A percentile compares a stretch with the other conserved stretches of the same genome.
Evolutionary conservation across 2,329 filamentous ascomycete genomes (phyloP).

Genomic region (Cercospora sp.): DNA sequence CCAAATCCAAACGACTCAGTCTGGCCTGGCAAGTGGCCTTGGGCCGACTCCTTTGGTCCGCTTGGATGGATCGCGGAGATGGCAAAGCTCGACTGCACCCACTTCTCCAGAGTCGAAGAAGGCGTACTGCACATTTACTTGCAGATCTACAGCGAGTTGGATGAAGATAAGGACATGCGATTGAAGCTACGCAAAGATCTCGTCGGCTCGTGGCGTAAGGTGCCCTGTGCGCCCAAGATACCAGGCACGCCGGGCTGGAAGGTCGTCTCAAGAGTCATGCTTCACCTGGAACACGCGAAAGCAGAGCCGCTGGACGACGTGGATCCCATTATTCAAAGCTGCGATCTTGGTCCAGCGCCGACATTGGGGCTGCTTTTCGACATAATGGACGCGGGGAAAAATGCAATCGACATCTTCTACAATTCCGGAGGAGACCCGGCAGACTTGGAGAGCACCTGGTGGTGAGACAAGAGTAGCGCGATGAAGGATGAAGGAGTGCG

Average conservation of each 20-base stretch:
- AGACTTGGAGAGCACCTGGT: neutral
- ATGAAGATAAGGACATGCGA: neutral
- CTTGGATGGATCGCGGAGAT: too few species aligned
- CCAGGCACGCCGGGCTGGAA: neutral
- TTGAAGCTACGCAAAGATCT: neutral
- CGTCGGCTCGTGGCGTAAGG: neutral
- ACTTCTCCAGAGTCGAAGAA: neutral
- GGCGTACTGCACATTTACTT: neutral
- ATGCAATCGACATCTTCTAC: neutral
- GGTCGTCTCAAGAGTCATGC: neutral
- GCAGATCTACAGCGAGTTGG: neutral
- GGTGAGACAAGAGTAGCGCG: neutral
- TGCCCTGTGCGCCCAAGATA: neutral
- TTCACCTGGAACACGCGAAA: neutral
- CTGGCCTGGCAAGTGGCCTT: too few species aligned
- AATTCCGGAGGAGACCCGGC: neutral
- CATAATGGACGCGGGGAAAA: neutral
- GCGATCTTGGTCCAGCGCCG: neutral
- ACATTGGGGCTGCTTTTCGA: neutral
- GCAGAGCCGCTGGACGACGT: too few species aligned
- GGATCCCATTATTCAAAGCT: neutral
- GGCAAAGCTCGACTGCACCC: neutral
- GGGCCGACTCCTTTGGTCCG: too few species aligned
- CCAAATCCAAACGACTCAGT: too few species aligned
- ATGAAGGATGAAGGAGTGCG: too few species aligned